phyloP scores from a whole-genome alignment of 2,329 filamentous ascomycete genomes.

The Huntiella abstrusa region DNA sequence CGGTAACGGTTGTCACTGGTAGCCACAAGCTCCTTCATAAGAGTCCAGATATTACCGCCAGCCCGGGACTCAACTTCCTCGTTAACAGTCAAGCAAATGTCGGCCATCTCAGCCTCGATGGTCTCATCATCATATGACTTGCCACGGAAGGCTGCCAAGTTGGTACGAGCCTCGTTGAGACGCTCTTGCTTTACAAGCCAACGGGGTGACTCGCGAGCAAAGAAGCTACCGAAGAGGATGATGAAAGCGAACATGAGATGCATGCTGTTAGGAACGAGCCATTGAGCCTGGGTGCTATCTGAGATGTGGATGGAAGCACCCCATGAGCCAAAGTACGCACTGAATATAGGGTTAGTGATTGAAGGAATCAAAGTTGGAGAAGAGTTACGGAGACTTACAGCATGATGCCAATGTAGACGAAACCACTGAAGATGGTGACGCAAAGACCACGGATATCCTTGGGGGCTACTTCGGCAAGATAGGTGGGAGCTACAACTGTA shows the following conservation, averaged over 20 bases:
- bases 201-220: constrained; percentile 51
- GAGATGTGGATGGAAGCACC: constrained; percentile 33
- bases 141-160: constrained; percentile 40
- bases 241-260: constrained; percentile 62
- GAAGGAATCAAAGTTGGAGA: background rate
- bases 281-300: constrained; percentile 27
- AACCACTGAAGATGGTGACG: constrained; percentile 35
- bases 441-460: constrained; percentile 53
- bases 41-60: constrained; percentile 43
- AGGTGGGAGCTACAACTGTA: constrained; percentile 49
- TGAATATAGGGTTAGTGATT: background rate
- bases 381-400: constrained; percentile 19
- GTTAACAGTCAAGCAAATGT: constrained; percentile 46
- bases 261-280: constrained; percentile 52
- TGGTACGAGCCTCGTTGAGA: constrained; percentile 35
- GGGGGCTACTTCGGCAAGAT: constrained; percentile 54
- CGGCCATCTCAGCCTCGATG: constrained; percentile 24
- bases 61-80: constrained; percentile 53
- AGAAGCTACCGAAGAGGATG: constrained; percentile 50
- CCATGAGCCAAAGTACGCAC: constrained; percentile 57
- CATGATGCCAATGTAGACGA: constrained; percentile 60
- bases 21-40: constrained; percentile 49
- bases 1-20: constrained; percentile 54
- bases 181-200: constrained; percentile 48
- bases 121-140: constrained; percentile 44